Evolutionary conservation across 1,139 yeast genomes (phyloP), one percentile per base, ranked within the genome.

Genomic region (Candida gigantensis): DNA sequence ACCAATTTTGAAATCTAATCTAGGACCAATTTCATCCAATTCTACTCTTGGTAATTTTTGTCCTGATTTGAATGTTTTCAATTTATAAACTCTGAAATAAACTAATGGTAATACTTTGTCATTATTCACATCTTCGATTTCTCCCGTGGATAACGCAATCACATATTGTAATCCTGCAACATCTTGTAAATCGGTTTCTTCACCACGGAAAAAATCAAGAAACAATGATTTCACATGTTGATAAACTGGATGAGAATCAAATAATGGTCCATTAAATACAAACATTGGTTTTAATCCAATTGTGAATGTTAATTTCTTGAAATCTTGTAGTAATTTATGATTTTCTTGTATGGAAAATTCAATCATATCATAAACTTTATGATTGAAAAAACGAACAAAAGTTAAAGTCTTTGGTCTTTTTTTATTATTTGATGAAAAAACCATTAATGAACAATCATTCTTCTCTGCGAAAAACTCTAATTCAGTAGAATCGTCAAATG

Each of bases 211-310:
- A 60, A 94, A 85, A 62, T 92, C 99, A 51, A 94, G 56, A 53
- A 92, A 90, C 49, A 90, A 69, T 1, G 96, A 87, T 65, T 92
- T 92, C 46, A 89, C 58, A 45, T 90, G 97, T 61, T 75, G 80
- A 65, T 76, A 90, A 16, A 84, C 82, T 16, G 97, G 97, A 54
- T 90, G 92, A 8, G 80, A 71, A 49, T 94, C 97, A 55, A 92
- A 92, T 14, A 85, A 84, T 26, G 95, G 84, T 24, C 98, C 97
- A 57, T 88, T 89, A 68, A 92, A 92, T 5, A 85, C 74, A 62
- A 92, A 85, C 90, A 92, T 81, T 41, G 99, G 99, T 60, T 88
- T 90, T 60, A 90, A 72, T 19, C 99, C 99, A 33, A 92, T 71
- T 33, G 84, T 78, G 62, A 90, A 88, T 1, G 97, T 87, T 39